Evolutionary conservation across 1,284 basidiomycete species (phyloP), one percentile per base, ranked within the genome.

Genomic region (Ganoderma lucidum): DNA sequence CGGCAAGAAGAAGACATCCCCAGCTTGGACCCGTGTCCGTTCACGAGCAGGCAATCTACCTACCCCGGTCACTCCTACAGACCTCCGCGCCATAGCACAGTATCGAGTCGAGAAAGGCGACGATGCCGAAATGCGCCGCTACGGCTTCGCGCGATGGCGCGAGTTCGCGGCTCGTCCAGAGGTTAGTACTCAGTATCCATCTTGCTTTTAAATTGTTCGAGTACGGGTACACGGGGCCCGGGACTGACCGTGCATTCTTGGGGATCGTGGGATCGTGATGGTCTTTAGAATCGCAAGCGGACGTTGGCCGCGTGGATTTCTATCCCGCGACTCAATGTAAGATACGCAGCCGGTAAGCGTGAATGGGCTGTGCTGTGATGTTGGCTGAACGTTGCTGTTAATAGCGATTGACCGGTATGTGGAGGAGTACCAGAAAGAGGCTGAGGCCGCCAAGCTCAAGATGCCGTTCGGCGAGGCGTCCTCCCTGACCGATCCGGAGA

Each of bases 81-180:
- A 58, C 55, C 55, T 58, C 35, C 55, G 55, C 32, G 32, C 55
- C 30, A 58, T 58, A 32, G 55, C 55, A 15, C 32, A 4, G 17
- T 58, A 58, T 17, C 28, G 15, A 9, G 37, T 19, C 55, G 55
- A 35, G 15, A 58, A 58, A 17, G 55, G 35, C 35, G 55, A 32
- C 2, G 55, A 35, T 1, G 28, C 28, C 28, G 55, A 15, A 8
- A 17, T 10, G 15, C 12, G 30, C 15, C 55, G 32, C 35, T 32
- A 35, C 32, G 14, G 28, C 30, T 19, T 0, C 8, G 30, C 55
- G 12, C 32, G 17, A 3, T 58, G 55, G 55, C 32, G 35, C 32
- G 55, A 58, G 17, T 58, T 58, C 35, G 55, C 55, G 32, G 35
- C 14, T 8, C 55, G 55, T 37, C 55, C 55, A 2, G 55, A 58